A percentile compares a stretch with the other conserved stretches of the same genome.
phyloP scores from a whole-genome alignment of 371 early-diverging fungal species.

The Aphelidium insulamus region DNA sequence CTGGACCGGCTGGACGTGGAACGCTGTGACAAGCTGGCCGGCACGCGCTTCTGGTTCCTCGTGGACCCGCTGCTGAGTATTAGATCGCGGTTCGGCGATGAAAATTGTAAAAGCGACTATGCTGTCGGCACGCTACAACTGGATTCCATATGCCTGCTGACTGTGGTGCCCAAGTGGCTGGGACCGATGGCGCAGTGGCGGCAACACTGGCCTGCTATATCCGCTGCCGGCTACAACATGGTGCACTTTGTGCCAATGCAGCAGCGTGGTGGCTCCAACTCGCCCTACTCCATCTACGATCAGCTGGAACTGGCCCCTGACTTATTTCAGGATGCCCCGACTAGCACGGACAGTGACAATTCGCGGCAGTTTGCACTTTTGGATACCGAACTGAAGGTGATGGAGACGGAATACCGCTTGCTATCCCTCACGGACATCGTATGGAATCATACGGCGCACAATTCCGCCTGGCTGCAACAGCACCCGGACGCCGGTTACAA shows the following conservation, averaged over 20 bases:
- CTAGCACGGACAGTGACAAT: slow-evolving; percentile 7
- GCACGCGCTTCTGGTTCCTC: neutral
- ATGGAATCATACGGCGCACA: slow-evolving; percentile 90
- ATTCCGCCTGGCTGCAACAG: slow-evolving; percentile 63
- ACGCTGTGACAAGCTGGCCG: neutral
- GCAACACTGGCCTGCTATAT: slow-evolving; percentile 33
- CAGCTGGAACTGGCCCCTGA: slow-evolving; percentile 66
- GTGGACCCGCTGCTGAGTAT: slow-evolving; percentile 1
- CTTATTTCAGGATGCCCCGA: slow-evolving; percentile 29
- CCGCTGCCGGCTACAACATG: slow-evolving; percentile 77
- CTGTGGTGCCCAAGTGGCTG: slow-evolving; percentile 86
- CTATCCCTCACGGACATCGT: slow-evolving; percentile 79
- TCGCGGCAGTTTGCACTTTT: slow-evolving; percentile 25
- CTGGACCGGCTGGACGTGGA: neutral
- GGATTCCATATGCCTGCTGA: slow-evolving; percentile 64
- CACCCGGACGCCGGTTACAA: slow-evolving; percentile 96
- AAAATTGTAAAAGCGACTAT: no score
- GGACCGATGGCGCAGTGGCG: slow-evolving; percentile 62
- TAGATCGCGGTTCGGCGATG: neutral
- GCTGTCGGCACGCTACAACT: slow-evolving; percentile 7
- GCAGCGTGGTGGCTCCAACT: slow-evolving; percentile 67
- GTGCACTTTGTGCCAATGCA: slow-evolving; percentile 88
- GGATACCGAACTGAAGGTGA: slow-evolving; percentile 18
- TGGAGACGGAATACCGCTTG: slow-evolving; percentile 38
- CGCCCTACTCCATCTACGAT: slow-evolving; percentile 85